Conservation (phyloP, 2,329 filamentous ascomycete species). For the Cryphonectria radicalis region DNA sequence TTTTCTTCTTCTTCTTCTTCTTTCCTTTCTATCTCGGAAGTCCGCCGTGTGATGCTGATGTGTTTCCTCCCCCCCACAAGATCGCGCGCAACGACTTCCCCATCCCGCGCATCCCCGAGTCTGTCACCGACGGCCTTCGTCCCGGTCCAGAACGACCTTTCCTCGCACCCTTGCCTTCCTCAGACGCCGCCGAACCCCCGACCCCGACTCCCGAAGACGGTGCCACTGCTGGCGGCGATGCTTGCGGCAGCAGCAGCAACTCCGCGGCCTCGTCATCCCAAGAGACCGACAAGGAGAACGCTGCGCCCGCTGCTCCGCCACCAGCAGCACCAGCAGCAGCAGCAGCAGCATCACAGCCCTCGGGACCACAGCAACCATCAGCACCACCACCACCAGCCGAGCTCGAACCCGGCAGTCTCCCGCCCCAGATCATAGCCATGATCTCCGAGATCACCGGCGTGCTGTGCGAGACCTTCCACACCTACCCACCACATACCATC, state of each 20-base stretch:
- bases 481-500: slow-evolving; percentile 85
- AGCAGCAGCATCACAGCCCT: slow-evolving; percentile 39
- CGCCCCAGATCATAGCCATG: slow-evolving; percentile 66
- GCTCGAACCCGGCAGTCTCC: slow-evolving; percentile 55
- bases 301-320: slow-evolving; percentile 49
- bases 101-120: slow-evolving; percentile 62
- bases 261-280: slow-evolving; percentile 52
- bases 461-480: slow-evolving; percentile 68
- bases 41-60: slow-evolving; percentile 16
- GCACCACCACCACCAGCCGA: slow-evolving; percentile 27
- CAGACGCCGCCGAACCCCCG: slow-evolving; percentile 47
- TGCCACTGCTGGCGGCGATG: slow-evolving; percentile 34
- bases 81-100: slow-evolving; percentile 78
- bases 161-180: slow-evolving; percentile 49
- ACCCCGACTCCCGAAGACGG: slow-evolving; percentile 47
- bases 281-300: slow-evolving; percentile 72
- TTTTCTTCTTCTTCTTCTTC: too few species aligned
- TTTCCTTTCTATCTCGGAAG: too few species aligned
- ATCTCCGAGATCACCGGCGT: slow-evolving; percentile 64
- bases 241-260: slow-evolving; percentile 19
- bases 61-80: slow-evolving; percentile 46
- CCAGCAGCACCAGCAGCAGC: slow-evolving; percentile 36
- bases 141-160: slow-evolving; percentile 47
- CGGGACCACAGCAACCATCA: slow-evolving; percentile 44
- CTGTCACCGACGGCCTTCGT: slow-evolving; percentile 45